Evolutionary conservation across 2,329 filamentous ascomycete species (phyloP).

Genomic region (Colletotrichum higginsianum): DNA sequence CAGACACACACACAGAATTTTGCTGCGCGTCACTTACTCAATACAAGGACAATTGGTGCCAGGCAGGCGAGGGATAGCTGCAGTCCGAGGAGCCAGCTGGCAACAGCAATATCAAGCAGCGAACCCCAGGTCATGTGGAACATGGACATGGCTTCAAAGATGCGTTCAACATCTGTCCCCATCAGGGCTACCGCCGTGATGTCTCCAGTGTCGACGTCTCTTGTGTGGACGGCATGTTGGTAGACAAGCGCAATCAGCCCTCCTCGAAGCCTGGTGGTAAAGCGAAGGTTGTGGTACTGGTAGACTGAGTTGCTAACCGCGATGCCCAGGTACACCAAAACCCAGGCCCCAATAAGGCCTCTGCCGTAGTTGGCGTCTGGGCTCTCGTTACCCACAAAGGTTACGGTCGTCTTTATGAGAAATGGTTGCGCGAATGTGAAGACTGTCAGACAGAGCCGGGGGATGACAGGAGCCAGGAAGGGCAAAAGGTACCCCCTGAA

Average conservation of each 20-base stretch:
- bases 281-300: conserved; percentile 46
- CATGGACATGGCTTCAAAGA: conserved; percentile 43
- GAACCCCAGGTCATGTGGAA: conserved; percentile 51
- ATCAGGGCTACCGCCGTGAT: conserved; percentile 51
- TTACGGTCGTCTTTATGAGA: conserved; percentile 48
- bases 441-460: conserved; percentile 47
- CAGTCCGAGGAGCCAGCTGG: conserved; percentile 49
- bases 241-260: conserved; percentile 48
- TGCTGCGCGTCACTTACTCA: conserved; percentile 29
- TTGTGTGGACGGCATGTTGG: conserved; percentile 43
- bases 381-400: conserved; percentile 39
- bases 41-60: conserved; percentile 46
- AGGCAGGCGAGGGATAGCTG: conserved; percentile 49
- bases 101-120: conserved; percentile 48
- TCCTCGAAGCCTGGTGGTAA: conserved; percentile 45
- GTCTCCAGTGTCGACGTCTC: conserved; percentile 45
- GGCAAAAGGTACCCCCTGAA: conserved; percentile 41
- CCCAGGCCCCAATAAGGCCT: conserved; percentile 50
- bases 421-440: conserved; percentile 52
- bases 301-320: conserved; percentile 47
- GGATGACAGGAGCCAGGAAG: conserved; percentile 45
- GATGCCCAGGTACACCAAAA: conserved; percentile 51
- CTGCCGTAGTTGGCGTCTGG: conserved; percentile 45
- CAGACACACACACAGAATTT: too few relatives aligned
- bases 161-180: conserved; percentile 53